Evolutionary conservation across 495 filamentous ascomycete genomes (phyloP), one percentile per base, ranked within the genome.

Genomic region (Aspergillus diversus): DNA sequence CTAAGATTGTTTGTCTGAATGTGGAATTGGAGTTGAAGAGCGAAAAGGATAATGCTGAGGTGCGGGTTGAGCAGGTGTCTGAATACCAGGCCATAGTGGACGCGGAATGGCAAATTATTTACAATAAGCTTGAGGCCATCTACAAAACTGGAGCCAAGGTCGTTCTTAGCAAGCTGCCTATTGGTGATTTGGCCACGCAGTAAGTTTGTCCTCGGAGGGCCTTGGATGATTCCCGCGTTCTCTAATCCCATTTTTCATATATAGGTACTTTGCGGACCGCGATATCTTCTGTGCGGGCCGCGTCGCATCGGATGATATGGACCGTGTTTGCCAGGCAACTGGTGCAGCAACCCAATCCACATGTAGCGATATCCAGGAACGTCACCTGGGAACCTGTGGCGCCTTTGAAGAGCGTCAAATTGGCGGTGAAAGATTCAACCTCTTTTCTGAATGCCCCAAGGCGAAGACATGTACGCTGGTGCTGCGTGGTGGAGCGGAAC

Each of bases 81-180:
- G 95, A 99, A 80, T 99, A 99, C 82, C 95, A 99, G 80, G 95
- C 95, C 53, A 96, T 99, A 69, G 95, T 99, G 73, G 95, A 99
- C 74, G 95, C 95, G 46, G 95, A 99, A 77, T 99, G 95, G 95
- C 91, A 97, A 79, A 99, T 99, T 73, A 99, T 99, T 75, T 97
- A 87, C 87, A 93, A 97, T 84, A 99, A 99, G 84, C 88, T 98
- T 69, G 94, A 99, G 78, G 92, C 93, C 33, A 78, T 94, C 54
- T 84, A 92, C 84, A 89, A 92, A 73, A 97, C 94, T 5, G 95
- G 94, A 51, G 95, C 95, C 46, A 96, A 96, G 83, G 93, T 99
- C 62, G 92, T 99, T 32, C 86, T 99, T 53, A 96, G 92, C 74
- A 99, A 98, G 81, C 83, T 98, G 68, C 95, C 95, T 49, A 97